These are phyloP conservation scores for Musa beccarii DNA, from an alignment of 176 grass and related monocot genomes.

Conservation along the genomic window DNA sequence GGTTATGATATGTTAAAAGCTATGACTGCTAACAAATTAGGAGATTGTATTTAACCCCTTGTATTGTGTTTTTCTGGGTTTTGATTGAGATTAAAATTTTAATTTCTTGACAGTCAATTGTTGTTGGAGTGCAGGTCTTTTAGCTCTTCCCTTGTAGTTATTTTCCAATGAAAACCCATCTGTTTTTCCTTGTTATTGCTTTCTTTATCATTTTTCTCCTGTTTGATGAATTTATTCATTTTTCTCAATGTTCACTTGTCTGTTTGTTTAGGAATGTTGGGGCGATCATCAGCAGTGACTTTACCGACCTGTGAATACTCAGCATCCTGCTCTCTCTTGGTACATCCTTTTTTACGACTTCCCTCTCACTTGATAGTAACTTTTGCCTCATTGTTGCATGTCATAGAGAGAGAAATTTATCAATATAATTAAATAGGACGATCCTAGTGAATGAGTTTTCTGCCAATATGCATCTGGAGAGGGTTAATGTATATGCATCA, in stretches of 20 bases:
- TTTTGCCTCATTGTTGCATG: background rate
- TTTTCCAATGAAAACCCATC: background rate
- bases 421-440: too few relatives aligned
- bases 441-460: too few relatives aligned
- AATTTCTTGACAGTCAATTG: too few relatives aligned
- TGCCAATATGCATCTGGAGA: too few relatives aligned
- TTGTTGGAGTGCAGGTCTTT: too few relatives aligned
- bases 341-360: background rate
- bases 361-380: background rate
- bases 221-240: background rate
- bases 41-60: too few relatives aligned
- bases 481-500: too few relatives aligned
- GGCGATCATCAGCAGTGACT: background rate
- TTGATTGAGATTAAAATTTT: too few relatives aligned
- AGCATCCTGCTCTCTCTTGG: background rate
- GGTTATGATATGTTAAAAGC: too few relatives aligned
- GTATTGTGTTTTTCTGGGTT: too few relatives aligned
- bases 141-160: background rate
- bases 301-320: background rate
- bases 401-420: background rate
- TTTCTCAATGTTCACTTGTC: background rate
- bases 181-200: background rate
- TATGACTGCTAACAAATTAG: too few relatives aligned
- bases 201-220: background rate
- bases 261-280: constrained; percentile 1